Evolutionary conservation across 1,284 basidiomycete genomes (phyloP).

Genomic region (Vanrija sp.): DNA sequence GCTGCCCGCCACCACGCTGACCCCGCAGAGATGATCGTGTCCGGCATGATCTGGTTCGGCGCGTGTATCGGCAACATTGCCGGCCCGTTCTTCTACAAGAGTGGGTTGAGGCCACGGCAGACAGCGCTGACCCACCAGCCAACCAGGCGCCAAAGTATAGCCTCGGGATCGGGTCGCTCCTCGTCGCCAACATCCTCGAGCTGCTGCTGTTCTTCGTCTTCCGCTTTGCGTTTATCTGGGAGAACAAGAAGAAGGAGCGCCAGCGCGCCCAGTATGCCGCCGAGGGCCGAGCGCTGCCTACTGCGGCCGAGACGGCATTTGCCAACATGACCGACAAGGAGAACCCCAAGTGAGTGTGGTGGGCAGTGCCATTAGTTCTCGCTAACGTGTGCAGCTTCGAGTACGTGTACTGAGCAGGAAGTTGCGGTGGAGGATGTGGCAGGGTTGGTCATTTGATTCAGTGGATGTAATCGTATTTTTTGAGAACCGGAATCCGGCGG

Average conservation of each 20-base stretch:
- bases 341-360: constrained; percentile 35
- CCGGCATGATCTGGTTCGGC: constrained; percentile 46
- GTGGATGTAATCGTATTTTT: too few relatives aligned
- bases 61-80: constrained; percentile 50
- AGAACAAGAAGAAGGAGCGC: constrained; percentile 48
- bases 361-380: neutral
- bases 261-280: constrained; percentile 24
- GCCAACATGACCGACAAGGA: constrained; percentile 46
- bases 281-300: constrained; percentile 7
- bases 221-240: constrained; percentile 47
- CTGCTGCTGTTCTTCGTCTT: constrained; percentile 49
- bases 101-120: constrained; percentile 2
- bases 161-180: constrained; percentile 50
- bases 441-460: neutral
- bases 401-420: constrained; percentile 9
- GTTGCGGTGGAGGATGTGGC: neutral
- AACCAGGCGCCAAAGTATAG: constrained; percentile 49
- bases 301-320: constrained; percentile 35
- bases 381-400: constrained; percentile 6
- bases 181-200: constrained; percentile 47
- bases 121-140: neutral
- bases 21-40: constrained; percentile 35
- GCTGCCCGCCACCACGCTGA: neutral
- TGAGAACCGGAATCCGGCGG: too few relatives aligned
- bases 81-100: constrained; percentile 50